Evolutionary conservation across 306 rosid genomes (phyloP).

Genomic region (Vigna radiata): DNA sequence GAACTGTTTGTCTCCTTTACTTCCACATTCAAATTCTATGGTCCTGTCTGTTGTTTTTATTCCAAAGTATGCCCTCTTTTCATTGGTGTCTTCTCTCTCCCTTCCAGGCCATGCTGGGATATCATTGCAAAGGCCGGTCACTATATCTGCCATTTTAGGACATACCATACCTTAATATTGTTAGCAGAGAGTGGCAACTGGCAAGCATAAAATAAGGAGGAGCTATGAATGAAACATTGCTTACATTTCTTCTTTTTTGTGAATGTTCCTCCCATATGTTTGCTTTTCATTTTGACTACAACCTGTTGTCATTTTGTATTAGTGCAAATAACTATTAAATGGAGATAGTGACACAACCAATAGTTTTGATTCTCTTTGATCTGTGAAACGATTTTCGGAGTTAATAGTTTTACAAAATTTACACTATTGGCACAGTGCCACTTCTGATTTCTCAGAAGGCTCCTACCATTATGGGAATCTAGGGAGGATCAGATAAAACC

Average conservation of each 20-base stretch:
- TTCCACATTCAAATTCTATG: slow-evolving; percentile 86
- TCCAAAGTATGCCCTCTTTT: slow-evolving; percentile 77
- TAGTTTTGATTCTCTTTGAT: slow-evolving; percentile 29
- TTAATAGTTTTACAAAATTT: background rate
- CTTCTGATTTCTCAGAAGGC: slow-evolving; percentile 6
- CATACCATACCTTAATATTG: slow-evolving; percentile 37
- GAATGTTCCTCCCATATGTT: slow-evolving; percentile 87
- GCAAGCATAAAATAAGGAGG: slow-evolving; percentile 32
- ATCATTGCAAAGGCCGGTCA: slow-evolving; percentile 71
- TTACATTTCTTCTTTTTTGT: slow-evolving; percentile 93
- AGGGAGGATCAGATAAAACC: background rate
- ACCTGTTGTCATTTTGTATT: slow-evolving; percentile 65
- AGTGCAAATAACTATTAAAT: slow-evolving; percentile 21
- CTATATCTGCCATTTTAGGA: slow-evolving; percentile 70
- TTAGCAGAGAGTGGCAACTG: slow-evolving; percentile 24
- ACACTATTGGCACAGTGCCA: background rate
- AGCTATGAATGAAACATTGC: slow-evolving; percentile 40
- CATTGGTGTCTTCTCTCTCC: slow-evolving; percentile 57
- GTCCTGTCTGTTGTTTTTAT: slow-evolving; percentile 73
- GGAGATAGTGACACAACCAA: slow-evolving; percentile 2
- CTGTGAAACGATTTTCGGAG: slow-evolving; percentile 7
- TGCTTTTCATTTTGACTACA: slow-evolving; percentile 92
- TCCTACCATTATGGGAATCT: background rate
- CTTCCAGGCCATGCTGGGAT: slow-evolving; percentile 80
- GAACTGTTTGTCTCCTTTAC: slow-evolving; percentile 69